Conservation (phyloP, 306 rosid genomes). For the Castanospermum australe region DNA sequence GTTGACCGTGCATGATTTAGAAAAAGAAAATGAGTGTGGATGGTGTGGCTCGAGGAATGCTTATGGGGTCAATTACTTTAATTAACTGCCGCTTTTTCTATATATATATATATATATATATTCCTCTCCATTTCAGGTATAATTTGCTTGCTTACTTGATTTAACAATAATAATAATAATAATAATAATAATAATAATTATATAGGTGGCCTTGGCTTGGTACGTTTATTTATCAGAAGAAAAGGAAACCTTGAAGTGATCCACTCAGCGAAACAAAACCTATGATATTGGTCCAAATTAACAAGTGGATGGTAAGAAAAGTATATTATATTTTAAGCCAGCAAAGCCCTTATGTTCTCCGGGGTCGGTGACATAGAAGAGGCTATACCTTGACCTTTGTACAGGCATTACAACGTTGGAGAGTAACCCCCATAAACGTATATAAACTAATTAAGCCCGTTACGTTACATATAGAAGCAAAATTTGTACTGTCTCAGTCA, state of each 20-base stretch:
- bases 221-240: conserved; percentile 41
- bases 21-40: conserved; percentile 10
- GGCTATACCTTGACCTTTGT: background rate
- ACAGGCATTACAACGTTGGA: background rate
- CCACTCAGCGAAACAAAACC: conserved; percentile 18
- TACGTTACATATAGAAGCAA: too few relatives aligned
- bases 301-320: background rate
- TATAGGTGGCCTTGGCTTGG: conserved; percentile 17
- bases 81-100: background rate
- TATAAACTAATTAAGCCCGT: background rate
- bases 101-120: background rate
- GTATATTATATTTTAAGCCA: conserved; percentile 12
- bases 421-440: background rate
- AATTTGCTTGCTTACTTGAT: background rate
- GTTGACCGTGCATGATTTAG: conserved; percentile 20
- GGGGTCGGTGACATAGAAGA: conserved; percentile 47
- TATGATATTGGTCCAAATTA: conserved; percentile 16
- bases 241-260: conserved; percentile 65
- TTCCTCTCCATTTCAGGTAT: conserved; percentile 18
- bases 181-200: background rate
- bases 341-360: conserved; percentile 37
- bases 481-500: background rate
- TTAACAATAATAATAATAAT: background rate
- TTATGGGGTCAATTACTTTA: conserved; percentile 27
- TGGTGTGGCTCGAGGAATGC: conserved; percentile 64